phyloP scores from a whole-genome alignment of 2,329 filamentous ascomycete genomes.

The Didymella lethalis region DNA sequence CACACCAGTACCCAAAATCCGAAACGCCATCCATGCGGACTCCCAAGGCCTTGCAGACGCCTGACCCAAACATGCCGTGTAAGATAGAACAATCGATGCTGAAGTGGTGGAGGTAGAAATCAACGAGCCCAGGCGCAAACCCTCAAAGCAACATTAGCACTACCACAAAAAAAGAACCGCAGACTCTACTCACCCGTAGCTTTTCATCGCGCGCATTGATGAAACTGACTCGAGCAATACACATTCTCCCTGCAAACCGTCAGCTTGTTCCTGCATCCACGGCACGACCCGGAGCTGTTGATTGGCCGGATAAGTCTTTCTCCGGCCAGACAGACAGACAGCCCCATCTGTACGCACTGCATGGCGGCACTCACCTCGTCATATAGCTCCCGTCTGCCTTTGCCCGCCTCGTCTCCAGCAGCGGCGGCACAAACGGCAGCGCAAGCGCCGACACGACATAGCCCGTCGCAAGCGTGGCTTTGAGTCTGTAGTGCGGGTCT shows the following conservation, averaged over 20 bases:
- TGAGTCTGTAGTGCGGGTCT: slow-evolving; percentile 48
- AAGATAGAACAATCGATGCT: neutral
- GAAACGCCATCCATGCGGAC: slow-evolving; percentile 15
- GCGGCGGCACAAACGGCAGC: slow-evolving; percentile 51
- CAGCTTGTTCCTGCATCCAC: slow-evolving; percentile 5
- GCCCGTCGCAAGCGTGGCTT: slow-evolving; percentile 47
- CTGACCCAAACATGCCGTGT: slow-evolving; percentile 1
- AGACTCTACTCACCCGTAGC: neutral
- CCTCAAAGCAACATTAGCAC: neutral
- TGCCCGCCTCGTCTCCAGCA: slow-evolving; percentile 48
- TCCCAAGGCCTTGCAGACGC: slow-evolving; percentile 4
- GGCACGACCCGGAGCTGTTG: neutral
- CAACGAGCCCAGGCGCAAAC: neutral
- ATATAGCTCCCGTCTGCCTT: slow-evolving; percentile 49
- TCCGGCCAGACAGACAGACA: slow-evolving; percentile 3
- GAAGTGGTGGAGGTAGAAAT: neutral
- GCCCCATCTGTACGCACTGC: neutral
- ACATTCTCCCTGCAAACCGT: slow-evolving; percentile 33
- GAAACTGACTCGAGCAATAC: slow-evolving; percentile 39
- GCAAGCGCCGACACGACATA: slow-evolving; percentile 51
- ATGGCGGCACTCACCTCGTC: slow-evolving; percentile 43
- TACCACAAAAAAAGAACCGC: neutral
- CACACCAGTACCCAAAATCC: neutral
- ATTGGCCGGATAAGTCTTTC: slow-evolving; percentile 10
- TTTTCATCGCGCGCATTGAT: slow-evolving; percentile 37